These are phyloP conservation scores for Metarhizium album DNA, from an alignment of 2,329 filamentous ascomycete species.

Conservation along the genomic window DNA sequence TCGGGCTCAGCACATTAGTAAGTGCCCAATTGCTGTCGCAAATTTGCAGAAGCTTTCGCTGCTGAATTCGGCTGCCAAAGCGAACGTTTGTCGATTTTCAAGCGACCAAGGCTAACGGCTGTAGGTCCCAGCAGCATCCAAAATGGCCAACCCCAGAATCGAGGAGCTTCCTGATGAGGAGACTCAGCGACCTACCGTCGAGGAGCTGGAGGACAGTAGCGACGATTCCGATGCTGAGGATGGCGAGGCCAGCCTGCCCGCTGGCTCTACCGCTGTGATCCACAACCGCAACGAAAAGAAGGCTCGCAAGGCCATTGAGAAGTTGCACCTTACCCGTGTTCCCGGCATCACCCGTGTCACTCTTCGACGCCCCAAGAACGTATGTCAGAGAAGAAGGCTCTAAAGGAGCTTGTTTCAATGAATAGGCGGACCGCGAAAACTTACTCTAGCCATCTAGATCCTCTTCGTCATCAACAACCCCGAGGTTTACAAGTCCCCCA, in stretches of 20 bases:
- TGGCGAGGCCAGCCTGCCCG: constrained; percentile 65
- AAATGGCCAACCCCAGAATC: constrained; percentile 95
- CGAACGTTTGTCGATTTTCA: constrained; percentile 4
- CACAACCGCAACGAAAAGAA: constrained; percentile 99
- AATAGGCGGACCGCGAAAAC: constrained; percentile 6
- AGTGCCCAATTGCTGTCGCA: constrained; percentile 17
- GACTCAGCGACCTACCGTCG: constrained; percentile 68
- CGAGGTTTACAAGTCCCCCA: constrained; percentile 98
- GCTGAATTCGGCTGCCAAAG: background rate
- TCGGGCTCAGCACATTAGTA: constrained; percentile 26
- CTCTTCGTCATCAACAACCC: constrained; percentile 99
- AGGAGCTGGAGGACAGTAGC: constrained; percentile 63
- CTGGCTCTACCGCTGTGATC: constrained; percentile 79
- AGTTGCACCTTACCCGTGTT: constrained; percentile 93
- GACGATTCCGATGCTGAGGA: constrained; percentile 74
- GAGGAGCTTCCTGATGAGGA: constrained; percentile 94
- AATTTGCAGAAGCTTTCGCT: background rate
- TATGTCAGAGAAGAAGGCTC: constrained; percentile 41
- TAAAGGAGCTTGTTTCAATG: background rate
- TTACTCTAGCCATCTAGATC: constrained; percentile 48
- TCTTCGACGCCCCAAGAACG: constrained; percentile 96
- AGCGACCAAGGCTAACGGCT: constrained; percentile 4
- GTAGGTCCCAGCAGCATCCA: constrained; percentile 23
- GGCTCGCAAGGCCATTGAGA: constrained; percentile 97
- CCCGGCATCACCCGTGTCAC: constrained; percentile 97